Percentiles rank a stretch among this genome's conserved stretches.
Conservation (phyloP, 306 rosid species). For the Acacia crassicarpa region DNA sequence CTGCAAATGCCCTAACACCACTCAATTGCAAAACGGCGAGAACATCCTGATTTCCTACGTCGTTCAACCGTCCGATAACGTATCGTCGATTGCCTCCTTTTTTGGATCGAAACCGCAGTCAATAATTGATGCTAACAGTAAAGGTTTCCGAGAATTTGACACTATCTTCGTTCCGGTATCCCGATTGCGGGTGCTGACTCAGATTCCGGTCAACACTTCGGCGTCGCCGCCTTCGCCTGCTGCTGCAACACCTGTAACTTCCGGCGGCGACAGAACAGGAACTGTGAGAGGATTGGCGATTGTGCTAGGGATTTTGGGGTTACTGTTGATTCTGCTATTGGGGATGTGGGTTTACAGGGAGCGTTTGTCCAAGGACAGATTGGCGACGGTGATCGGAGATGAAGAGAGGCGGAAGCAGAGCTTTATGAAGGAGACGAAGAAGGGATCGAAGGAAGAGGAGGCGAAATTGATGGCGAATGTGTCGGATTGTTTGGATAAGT, state of each 20-base stretch:
- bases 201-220: slow-evolving; percentile 40
- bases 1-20: slow-evolving; percentile 69
- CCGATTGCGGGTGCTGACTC: slow-evolving; percentile 57
- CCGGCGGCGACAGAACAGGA: slow-evolving; percentile 40
- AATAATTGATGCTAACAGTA: slow-evolving; percentile 47
- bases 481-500: slow-evolving; percentile 90
- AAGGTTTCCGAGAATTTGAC: slow-evolving; percentile 31
- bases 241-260: slow-evolving; percentile 22
- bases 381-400: slow-evolving; percentile 15
- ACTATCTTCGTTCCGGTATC: slow-evolving; percentile 71
- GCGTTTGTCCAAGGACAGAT: slow-evolving; percentile 37
- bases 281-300: slow-evolving; percentile 62
- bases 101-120: slow-evolving; percentile 40
- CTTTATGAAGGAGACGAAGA: slow-evolving; percentile 21
- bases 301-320: slow-evolving; percentile 65
- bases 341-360: slow-evolving; percentile 58
- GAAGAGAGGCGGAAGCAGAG: slow-evolving; percentile 37
- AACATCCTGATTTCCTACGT: slow-evolving; percentile 67
- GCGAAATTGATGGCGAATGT: slow-evolving; percentile 78
- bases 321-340: slow-evolving; percentile 51
- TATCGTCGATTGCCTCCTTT: slow-evolving; percentile 54
- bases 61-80: slow-evolving; percentile 63
- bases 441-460: slow-evolving; percentile 43
- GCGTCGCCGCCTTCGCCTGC: slow-evolving; percentile 31
- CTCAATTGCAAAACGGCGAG: slow-evolving; percentile 26